These are phyloP conservation scores for Neonectria coccinea DNA, from an alignment of 2,329 filamentous ascomycete species.

Conservation along the genomic window DNA sequence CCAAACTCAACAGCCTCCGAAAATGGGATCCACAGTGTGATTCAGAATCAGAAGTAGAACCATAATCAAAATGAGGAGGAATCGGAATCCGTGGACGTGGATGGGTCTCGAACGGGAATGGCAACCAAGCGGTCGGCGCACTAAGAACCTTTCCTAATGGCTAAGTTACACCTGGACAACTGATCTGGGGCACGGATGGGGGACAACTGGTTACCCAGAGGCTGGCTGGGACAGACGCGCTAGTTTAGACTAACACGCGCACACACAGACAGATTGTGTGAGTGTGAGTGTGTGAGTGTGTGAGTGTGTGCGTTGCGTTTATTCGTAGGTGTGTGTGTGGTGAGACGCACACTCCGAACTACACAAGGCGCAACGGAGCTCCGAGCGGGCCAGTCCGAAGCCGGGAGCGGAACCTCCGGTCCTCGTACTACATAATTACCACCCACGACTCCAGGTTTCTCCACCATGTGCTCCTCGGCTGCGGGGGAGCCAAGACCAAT, in stretches of 20 bases:
- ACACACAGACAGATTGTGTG: not conserved
- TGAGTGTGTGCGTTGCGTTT: too few relatives aligned
- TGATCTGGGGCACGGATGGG: not conserved
- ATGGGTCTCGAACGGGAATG: slow-evolving; percentile 21
- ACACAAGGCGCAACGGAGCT: slow-evolving; percentile 26
- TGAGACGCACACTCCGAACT: slow-evolving; percentile 5
- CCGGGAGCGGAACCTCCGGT: slow-evolving; percentile 17
- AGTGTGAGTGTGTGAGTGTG: too few relatives aligned
- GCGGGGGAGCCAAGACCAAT: slow-evolving; percentile 24
- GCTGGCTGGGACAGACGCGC: not conserved
- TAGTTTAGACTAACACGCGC: not conserved
- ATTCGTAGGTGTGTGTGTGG: too few relatives aligned
- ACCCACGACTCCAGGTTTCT: slow-evolving; percentile 6
- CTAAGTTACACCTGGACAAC: not conserved
- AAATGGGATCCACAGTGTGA: slow-evolving; percentile 2
- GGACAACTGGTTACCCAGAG: not conserved
- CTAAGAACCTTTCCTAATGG: slow-evolving; percentile 3
- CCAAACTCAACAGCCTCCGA: slow-evolving; percentile 21
- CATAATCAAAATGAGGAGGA: not conserved
- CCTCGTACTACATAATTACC: slow-evolving; percentile 22
- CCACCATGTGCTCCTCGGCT: slow-evolving; percentile 12
- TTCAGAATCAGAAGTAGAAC: slow-evolving; percentile 4
- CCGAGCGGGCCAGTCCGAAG: slow-evolving; percentile 33
- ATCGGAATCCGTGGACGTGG: slow-evolving; percentile 3
- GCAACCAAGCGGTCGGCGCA: not conserved